phyloP scores from a whole-genome alignment of 805 yeast species.

The Saccharomycopsis fodiens region DNA sequence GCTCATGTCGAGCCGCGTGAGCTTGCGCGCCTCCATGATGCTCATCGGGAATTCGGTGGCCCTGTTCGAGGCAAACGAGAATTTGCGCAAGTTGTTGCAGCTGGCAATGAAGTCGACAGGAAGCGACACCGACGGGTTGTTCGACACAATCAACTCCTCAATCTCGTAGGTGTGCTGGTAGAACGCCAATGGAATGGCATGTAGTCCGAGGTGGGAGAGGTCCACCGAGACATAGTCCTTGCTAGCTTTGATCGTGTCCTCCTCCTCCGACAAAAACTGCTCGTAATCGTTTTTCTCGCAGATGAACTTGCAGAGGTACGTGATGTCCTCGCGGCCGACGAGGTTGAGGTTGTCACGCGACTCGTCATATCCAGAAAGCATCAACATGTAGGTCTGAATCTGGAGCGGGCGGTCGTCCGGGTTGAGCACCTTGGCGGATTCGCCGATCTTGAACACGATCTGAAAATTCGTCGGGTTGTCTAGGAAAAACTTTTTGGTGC shows the following conservation, averaged over 20 bases:
- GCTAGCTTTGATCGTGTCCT: constrained; percentile 42
- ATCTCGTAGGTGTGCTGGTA: constrained; percentile 77
- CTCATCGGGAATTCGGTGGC: constrained; percentile 68
- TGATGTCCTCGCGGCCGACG: constrained; percentile 77
- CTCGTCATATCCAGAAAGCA: constrained; percentile 64
- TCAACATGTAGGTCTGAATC: constrained; percentile 64
- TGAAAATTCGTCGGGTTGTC: constrained; percentile 67
- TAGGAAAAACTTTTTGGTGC: constrained; percentile 72
- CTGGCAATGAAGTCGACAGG: constrained; percentile 75
- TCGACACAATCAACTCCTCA: constrained; percentile 72
- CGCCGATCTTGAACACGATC: constrained; percentile 68
- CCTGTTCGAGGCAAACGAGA: constrained; percentile 66
- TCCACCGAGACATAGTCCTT: constrained; percentile 68
- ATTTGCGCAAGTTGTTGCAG: constrained; percentile 59
- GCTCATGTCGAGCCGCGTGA: constrained; percentile 64
- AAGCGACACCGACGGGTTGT: constrained; percentile 76
- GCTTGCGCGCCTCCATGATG: constrained; percentile 58
- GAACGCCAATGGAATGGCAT: constrained; percentile 77
- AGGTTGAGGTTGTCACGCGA: constrained; percentile 70
- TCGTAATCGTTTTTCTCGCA: constrained; percentile 57
- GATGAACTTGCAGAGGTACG: constrained; percentile 74
- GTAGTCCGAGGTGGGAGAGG: constrained; percentile 63
- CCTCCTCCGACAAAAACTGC: constrained; percentile 50
- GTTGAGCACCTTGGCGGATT: constrained; percentile 63
- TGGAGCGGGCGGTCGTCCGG: constrained; percentile 68